Evolutionary conservation across 1,139 yeast genomes (phyloP), one percentile per base, ranked within the genome.

Genomic region (Candida sp.): DNA sequence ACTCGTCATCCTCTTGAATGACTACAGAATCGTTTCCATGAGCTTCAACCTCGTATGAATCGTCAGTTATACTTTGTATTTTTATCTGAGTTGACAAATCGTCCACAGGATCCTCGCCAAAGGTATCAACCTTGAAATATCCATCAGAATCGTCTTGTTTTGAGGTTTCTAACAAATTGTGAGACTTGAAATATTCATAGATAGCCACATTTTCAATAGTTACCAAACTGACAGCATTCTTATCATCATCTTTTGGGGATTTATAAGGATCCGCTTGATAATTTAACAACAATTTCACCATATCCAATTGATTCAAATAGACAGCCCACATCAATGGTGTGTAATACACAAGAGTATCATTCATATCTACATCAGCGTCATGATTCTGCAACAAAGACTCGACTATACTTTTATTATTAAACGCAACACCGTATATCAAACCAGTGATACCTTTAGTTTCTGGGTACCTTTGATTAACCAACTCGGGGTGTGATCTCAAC

Each of bases 321-420:
- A 73, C 70, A 0, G 78, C 78, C 78, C 78, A 74, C 79, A 73
- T 73, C 43, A 74, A 56, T 11, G 79, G 78, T 9, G 78, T 67
- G 42, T 60, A 61, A 30, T 61, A 45, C 25, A 64, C 54, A 12
- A 68, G 45, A 1, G 70, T 58, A 47, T 74, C 79, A 32, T 52
- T 46, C 22, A 57, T 40, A 47, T 73, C 77, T 2, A 74, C 75
- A 47, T 73, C 76, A 1, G 68, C 75, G 5, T 55, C 51, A 43
- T 63, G 65, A 35, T 51, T 53, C 12, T 52, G 42, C 32, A 74
- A 53, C 30, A 82, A 58, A 3, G 73, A 50, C 41, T 81, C 84
- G 1, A 69, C 75, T 22, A 75, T 60, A 5, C 63, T 70, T 5
- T 53, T 47, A 38, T 79, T 68, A 44, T 73, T 67, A 50, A 79